Evolutionary conservation across 2,329 filamentous ascomycete species (phyloP).

Genomic region (Hypoxylon sp.): DNA sequence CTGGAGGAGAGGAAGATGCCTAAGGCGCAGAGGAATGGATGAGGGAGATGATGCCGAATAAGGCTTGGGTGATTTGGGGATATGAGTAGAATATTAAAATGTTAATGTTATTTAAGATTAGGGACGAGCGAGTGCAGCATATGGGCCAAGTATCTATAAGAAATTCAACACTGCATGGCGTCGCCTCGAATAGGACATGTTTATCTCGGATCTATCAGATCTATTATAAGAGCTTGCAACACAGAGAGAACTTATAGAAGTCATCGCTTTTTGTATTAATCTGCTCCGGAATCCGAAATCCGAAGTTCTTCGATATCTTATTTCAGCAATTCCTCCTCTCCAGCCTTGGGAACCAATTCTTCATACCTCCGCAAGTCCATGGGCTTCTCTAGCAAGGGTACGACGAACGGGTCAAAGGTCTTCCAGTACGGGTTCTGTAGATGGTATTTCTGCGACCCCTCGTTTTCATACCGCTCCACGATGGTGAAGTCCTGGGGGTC

Average conservation of each 20-base stretch:
- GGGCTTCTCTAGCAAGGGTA: slow-evolving; percentile 75
- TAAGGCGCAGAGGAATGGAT: slow-evolving; percentile 57
- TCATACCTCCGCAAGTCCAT: slow-evolving; percentile 80
- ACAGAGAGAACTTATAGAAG: too few relatives aligned
- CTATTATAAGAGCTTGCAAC: not conserved
- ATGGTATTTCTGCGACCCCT: slow-evolving; percentile 74
- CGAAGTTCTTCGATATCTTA: slow-evolving; percentile 1
- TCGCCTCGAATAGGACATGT: not conserved
- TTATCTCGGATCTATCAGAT: not conserved
- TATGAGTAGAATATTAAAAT: not conserved
- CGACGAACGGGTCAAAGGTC: slow-evolving; percentile 82
- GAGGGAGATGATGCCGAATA: not conserved
- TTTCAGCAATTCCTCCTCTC: slow-evolving; percentile 50
- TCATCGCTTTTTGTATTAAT: not conserved
- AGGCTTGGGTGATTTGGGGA: not conserved
- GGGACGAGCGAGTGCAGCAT: not conserved
- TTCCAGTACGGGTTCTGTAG: slow-evolving; percentile 81
- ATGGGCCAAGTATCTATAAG: not conserved
- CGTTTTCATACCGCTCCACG: slow-evolving; percentile 79
- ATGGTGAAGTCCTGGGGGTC: slow-evolving; percentile 81
- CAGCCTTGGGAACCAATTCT: slow-evolving; percentile 68
- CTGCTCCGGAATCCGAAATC: not conserved
- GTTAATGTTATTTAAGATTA: slow-evolving; percentile 4
- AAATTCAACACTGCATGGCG: not conserved
- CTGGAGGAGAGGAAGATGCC: slow-evolving; percentile 85